These are phyloP conservation scores for Tricholoma sp. DNA, from an alignment of 768 basidiomycete genomes.

Conservation along the genomic window DNA sequence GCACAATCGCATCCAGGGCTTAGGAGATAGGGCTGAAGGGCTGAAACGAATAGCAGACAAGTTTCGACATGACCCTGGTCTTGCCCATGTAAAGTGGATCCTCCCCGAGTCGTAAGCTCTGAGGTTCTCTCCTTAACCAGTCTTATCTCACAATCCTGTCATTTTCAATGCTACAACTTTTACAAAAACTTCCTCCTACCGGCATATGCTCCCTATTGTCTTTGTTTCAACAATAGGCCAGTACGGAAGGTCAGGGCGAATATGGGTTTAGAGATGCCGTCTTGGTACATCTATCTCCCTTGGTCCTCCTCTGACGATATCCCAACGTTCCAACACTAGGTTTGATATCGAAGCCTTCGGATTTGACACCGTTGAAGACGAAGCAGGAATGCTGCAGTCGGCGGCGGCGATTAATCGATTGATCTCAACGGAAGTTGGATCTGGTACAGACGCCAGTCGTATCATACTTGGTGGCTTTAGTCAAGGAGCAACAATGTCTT, in stretches of 20 bases:
- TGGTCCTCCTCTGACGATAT: neutral
- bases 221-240: slow-evolving; percentile 31
- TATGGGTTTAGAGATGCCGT: slow-evolving; percentile 67
- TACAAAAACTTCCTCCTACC: neutral
- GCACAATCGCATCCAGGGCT: slow-evolving; percentile 41
- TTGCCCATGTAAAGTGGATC: slow-evolving; percentile 85
- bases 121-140: slow-evolving; percentile 1
- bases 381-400: slow-evolving; percentile 66
- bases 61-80: slow-evolving; percentile 46
- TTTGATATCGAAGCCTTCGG: slow-evolving; percentile 74
- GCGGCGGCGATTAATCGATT: slow-evolving; percentile 57
- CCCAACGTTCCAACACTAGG: slow-evolving; percentile 34
- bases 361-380: slow-evolving; percentile 63
- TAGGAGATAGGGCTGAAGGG: slow-evolving; percentile 71
- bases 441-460: slow-evolving; percentile 60
- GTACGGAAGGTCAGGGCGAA: slow-evolving; percentile 68
- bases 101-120: slow-evolving; percentile 72
- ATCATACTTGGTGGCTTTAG: slow-evolving; percentile 88
- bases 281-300: slow-evolving; percentile 45
- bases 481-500: slow-evolving; percentile 76
- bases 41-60: slow-evolving; percentile 74
- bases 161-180: neutral
- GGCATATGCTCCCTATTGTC: slow-evolving; percentile 1
- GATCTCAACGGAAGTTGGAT: slow-evolving; percentile 69
- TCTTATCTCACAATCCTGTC: neutral